Evolutionary conservation across 768 basidiomycete species (phyloP).

Genomic region (Lactarius hatsudake): DNA sequence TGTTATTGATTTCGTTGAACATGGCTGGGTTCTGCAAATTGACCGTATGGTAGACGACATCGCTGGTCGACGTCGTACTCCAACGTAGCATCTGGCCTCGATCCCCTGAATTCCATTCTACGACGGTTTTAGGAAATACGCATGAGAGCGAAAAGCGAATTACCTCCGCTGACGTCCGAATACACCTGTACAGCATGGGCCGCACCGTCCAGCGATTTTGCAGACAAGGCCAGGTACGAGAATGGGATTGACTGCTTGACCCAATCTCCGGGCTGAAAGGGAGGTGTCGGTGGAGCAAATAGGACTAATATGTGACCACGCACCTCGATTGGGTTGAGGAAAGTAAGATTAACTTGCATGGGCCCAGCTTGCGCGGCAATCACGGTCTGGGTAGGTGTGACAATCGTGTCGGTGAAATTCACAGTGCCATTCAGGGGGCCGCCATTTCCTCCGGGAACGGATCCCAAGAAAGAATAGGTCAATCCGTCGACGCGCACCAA

Average conservation of each 20-base stretch:
- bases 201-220: slow-evolving; percentile 33
- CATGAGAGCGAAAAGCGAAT: neutral
- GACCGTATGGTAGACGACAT: slow-evolving; percentile 21
- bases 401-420: slow-evolving; percentile 28
- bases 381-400: slow-evolving; percentile 40
- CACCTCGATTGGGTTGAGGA: slow-evolving; percentile 42
- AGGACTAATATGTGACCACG: neutral
- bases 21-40: slow-evolving; percentile 8
- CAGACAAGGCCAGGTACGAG: slow-evolving; percentile 38
- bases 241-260: slow-evolving; percentile 41
- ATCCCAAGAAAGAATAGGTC: slow-evolving; percentile 29
- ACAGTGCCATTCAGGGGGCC: slow-evolving; percentile 6
- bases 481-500: slow-evolving; percentile 17
- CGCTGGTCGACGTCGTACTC: neutral
- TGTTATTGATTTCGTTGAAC: slow-evolving; percentile 20
- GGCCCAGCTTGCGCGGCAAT: slow-evolving; percentile 36
- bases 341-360: slow-evolving; percentile 39
- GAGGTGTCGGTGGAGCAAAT: neutral
- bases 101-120: slow-evolving; percentile 31
- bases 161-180: slow-evolving; percentile 41
- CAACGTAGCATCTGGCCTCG: slow-evolving; percentile 12
- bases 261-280: slow-evolving; percentile 35
- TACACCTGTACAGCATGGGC: slow-evolving; percentile 39
- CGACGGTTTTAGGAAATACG: neutral
- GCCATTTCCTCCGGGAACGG: neutral